A percentile compares a stretch with the other conserved stretches of the same genome.
Evolutionary conservation across 352 stramenopile species (phyloP).

Genomic region (Blastocystis sp.): DNA sequence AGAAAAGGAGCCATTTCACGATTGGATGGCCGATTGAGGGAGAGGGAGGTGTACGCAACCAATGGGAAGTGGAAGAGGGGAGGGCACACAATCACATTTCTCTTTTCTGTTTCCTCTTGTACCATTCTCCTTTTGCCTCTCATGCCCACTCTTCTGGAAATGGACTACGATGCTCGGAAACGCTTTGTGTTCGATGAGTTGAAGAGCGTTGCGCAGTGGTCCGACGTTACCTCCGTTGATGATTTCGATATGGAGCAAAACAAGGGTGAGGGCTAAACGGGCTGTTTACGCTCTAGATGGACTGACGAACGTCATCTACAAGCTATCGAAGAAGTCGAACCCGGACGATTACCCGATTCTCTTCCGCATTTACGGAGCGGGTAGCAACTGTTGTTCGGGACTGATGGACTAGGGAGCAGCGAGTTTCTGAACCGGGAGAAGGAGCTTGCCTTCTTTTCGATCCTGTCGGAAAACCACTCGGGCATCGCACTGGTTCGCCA

Average conservation of each 20-base stretch:
- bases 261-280: too few species aligned
- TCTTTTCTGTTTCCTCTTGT: too few species aligned
- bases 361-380: conserved; percentile 59
- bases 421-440: conserved; percentile 42
- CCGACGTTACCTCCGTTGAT: background rate
- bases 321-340: conserved; percentile 23
- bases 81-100: too few species aligned
- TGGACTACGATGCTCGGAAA: conserved; percentile 39
- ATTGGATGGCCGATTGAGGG: too few species aligned
- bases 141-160: conserved; percentile 39
- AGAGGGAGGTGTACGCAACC: too few species aligned
- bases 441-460: conserved; percentile 36
- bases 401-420: background rate
- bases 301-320: conserved; percentile 56
- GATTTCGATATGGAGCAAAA: background rate
- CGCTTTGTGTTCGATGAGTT: conserved; percentile 16
- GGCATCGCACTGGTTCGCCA: conserved; percentile 19
- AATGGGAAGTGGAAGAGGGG: too few species aligned
- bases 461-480: conserved; percentile 41
- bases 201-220: conserved; percentile 27
- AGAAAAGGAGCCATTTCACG: too few species aligned
- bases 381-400: background rate
- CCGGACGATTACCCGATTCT: conserved; percentile 55
- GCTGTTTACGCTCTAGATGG: conserved; percentile 11
- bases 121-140: too few species aligned